These are phyloP conservation scores for Nicotiana paniculata DNA, from an alignment of 257 asterid species.

Conservation along the genomic window DNA sequence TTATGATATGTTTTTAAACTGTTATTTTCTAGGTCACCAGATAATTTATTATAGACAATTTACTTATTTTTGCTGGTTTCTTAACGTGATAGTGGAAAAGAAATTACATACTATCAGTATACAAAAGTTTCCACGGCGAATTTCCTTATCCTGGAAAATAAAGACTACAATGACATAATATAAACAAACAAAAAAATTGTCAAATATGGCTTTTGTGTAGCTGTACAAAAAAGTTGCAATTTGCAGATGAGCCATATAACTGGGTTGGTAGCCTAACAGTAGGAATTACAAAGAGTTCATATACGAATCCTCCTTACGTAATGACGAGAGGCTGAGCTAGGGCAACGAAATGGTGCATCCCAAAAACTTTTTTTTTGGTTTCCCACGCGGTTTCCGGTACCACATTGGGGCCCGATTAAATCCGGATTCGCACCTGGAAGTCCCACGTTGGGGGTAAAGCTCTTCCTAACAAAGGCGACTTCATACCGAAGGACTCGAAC, in stretches of 20 bases:
- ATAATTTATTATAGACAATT: not conserved
- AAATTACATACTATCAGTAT: not conserved
- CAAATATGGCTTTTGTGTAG: not conserved
- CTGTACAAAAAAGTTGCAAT: not conserved
- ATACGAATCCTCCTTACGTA: not conserved
- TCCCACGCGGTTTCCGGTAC: fast-evolving
- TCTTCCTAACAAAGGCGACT: too few species aligned
- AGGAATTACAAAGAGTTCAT: not conserved
- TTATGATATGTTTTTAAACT: too few species aligned
- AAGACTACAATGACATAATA: not conserved
- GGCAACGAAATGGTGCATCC: not conserved
- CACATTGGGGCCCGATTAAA: too few species aligned
- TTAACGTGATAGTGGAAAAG: not conserved
- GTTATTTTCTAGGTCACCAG: not conserved
- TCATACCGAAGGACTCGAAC: too few species aligned
- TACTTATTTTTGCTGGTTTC: not conserved
- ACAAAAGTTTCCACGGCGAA: not conserved
- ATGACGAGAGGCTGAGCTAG: slow-evolving; percentile 2
- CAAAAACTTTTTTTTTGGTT: not conserved
- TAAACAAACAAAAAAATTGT: not conserved
- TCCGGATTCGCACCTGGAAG: too few species aligned
- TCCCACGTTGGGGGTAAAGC: too few species aligned
- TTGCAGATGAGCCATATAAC: not conserved
- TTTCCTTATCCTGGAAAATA: too few species aligned
- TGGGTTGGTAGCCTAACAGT: slow-evolving; percentile 16